These are phyloP conservation scores for Ephemerocybe angulata DNA, from an alignment of 768 basidiomycete genomes.

Conservation along the genomic window DNA sequence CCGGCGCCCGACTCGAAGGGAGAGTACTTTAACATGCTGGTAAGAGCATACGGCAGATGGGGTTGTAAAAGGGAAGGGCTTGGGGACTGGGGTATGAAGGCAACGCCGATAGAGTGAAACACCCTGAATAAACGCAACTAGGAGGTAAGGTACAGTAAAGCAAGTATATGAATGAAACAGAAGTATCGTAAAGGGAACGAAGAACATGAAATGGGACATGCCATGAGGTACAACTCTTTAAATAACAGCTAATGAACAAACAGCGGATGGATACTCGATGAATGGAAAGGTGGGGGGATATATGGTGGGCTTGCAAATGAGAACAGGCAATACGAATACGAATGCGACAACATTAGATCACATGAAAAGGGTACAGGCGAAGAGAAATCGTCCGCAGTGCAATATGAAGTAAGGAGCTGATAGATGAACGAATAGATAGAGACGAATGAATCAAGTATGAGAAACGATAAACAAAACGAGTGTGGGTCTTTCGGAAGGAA, in stretches of 20 bases:
- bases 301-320: neutral
- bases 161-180: slow-evolving; percentile 7
- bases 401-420: too few relatives aligned
- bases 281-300: neutral
- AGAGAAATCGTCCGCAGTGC: neutral
- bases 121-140: neutral
- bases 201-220: neutral
- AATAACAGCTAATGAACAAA: neutral
- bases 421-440: too few relatives aligned
- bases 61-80: neutral
- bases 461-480: too few relatives aligned
- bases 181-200: too few relatives aligned
- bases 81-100: neutral
- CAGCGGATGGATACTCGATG: neutral
- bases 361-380: neutral
- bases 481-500: too few relatives aligned
- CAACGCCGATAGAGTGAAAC: neutral
- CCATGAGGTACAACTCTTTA: neutral
- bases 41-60: too few relatives aligned
- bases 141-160: neutral
- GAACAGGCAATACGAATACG: neutral
- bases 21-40: too few relatives aligned
- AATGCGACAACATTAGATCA: neutral
- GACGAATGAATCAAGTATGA: too few relatives aligned
- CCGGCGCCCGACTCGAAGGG: too few relatives aligned